phyloP scores from a whole-genome alignment of 2,329 filamentous ascomycete genomes.

The Hypoxylon sp. region DNA sequence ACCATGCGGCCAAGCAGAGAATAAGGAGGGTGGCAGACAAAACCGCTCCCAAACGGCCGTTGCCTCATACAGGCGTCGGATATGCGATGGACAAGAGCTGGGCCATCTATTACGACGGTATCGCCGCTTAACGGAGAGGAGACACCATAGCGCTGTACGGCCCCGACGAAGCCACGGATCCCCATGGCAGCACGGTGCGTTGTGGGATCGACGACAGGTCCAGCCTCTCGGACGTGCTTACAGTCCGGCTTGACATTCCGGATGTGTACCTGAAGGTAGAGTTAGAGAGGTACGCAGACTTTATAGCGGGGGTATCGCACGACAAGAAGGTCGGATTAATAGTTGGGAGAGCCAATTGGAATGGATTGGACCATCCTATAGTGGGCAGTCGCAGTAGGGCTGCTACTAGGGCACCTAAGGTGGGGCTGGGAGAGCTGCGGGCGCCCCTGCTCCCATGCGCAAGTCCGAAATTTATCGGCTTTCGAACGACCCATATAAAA shows the following conservation, averaged over 20 bases:
- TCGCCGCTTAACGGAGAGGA: constrained; percentile 52
- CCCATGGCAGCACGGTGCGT: constrained; percentile 56
- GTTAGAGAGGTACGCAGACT: neutral
- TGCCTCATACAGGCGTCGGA: constrained; percentile 63
- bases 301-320: too few species aligned
- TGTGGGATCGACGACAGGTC: neutral
- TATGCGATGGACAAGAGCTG: constrained; percentile 78
- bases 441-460: constrained; percentile 3
- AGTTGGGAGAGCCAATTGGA: constrained; percentile 10
- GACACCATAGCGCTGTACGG: constrained; percentile 61
- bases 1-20: constrained; percentile 66
- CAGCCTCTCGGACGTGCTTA: too few species aligned
- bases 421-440: constrained; percentile 11
- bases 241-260: too few species aligned
- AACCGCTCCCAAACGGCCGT: constrained; percentile 50
- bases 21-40: constrained; percentile 68
- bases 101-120: constrained; percentile 74
- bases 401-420: neutral
- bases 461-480: constrained; percentile 6
- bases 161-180: constrained; percentile 62
- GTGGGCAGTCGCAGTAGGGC: neutral
- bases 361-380: neutral
- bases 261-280: neutral
- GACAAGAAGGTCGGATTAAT: too few species aligned
- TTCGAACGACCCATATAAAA: constrained; percentile 36